Percentiles rank a stretch among this genome's conserved stretches.
These are phyloP conservation scores for Cornus florida DNA, from an alignment of 148 eudicot species.

Conservation along the genomic window DNA sequence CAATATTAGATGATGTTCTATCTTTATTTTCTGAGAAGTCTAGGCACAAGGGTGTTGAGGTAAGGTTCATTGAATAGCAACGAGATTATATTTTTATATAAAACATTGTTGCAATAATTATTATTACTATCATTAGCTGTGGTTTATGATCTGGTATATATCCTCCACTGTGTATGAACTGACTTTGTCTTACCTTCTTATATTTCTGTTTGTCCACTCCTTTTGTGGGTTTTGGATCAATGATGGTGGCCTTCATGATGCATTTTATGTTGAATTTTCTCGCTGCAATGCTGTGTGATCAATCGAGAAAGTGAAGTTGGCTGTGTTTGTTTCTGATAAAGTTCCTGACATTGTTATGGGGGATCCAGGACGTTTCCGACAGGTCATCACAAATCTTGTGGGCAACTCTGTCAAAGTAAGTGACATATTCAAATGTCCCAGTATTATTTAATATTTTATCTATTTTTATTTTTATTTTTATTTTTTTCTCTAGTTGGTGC, in stretches of 20 bases:
- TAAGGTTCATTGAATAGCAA: conserved; percentile 9
- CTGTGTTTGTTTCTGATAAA: conserved; percentile 63
- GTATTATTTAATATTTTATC: neutral
- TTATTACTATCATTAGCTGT: neutral
- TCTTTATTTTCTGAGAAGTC: conserved; percentile 75
- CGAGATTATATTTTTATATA: neutral
- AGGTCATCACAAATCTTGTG: conserved; percentile 68
- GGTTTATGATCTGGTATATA: neutral
- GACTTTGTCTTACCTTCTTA: neutral
- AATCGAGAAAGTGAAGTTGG: conserved; percentile 43
- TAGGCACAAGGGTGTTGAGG: conserved; percentile 68
- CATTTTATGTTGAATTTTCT: conserved; percentile 1
- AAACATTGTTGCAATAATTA: neutral
- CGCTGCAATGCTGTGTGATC: conserved; percentile 13
- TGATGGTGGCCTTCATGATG: conserved; percentile 3
- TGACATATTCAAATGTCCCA: neutral
- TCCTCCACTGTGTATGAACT: neutral
- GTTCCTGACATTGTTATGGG: conserved; percentile 68
- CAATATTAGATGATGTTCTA: conserved; percentile 66
- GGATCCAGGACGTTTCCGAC: conserved; percentile 77
- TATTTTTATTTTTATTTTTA: no score
- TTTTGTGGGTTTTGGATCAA: conserved; percentile 1
- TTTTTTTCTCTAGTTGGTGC: no score
- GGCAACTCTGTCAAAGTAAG: conserved; percentile 80
- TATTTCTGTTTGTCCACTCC: no score